These are phyloP conservation scores for Solanum dulcamara DNA, from an alignment of 257 asterid genomes.

Conservation along the genomic window DNA sequence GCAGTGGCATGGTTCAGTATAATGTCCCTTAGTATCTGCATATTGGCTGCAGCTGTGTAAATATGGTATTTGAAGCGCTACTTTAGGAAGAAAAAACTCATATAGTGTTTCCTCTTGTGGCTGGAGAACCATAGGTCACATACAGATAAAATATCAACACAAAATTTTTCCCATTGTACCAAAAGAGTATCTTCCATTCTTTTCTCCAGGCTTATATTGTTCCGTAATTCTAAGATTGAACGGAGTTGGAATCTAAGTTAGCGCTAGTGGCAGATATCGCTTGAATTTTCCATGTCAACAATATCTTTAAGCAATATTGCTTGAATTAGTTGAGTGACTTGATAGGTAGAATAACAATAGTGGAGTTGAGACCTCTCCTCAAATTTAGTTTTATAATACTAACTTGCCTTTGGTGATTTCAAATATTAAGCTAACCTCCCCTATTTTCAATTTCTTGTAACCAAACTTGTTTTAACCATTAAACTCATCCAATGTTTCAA, in stretches of 20 bases:
- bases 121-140: neutral
- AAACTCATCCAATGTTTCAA: too few relatives aligned
- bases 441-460: too few relatives aligned
- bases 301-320: neutral
- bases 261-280: neutral
- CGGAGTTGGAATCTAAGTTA: neutral
- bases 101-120: conserved; percentile 13
- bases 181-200: neutral
- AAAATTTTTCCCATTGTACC: neutral
- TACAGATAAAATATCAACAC: neutral
- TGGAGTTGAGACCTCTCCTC: neutral
- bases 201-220: neutral
- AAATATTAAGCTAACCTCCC: neutral
- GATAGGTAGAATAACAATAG: neutral
- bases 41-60: conserved; percentile 32
- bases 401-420: neutral
- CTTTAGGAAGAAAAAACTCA: conserved; percentile 58
- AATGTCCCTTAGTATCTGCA: conserved; percentile 41
- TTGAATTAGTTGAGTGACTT: neutral
- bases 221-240: neutral
- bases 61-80: conserved; percentile 38
- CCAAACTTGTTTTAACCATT: too few relatives aligned
- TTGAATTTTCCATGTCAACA: neutral
- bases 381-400: neutral
- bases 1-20: conserved; percentile 55